Conservation (phyloP, 2,329 filamentous ascomycete species). For the Hypoxylon sp. region DNA sequence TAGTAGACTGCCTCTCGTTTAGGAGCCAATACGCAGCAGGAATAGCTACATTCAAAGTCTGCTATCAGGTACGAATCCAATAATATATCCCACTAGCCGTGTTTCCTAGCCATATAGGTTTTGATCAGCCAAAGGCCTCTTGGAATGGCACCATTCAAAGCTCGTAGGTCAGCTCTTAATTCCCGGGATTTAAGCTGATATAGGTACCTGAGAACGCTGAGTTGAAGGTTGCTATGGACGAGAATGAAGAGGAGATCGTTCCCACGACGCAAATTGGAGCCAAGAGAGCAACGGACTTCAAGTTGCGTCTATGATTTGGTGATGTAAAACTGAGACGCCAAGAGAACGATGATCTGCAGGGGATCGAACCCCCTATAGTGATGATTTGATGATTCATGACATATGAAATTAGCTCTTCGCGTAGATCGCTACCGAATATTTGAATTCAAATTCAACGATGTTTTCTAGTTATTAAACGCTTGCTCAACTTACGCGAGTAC, state of each 20-base stretch:
- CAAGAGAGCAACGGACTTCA: neutral
- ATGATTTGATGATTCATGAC: neutral
- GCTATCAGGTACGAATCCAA: neutral
- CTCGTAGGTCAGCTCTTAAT: neutral
- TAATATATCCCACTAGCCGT: neutral
- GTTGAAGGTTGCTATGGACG: neutral
- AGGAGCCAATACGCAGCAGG: neutral
- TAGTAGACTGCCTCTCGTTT: neutral
- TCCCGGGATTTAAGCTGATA: neutral
- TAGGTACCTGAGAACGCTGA: neutral
- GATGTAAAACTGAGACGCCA: neutral
- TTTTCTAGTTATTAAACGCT: neutral
- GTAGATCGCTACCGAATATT: neutral
- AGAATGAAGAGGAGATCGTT: neutral
- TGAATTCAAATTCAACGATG: neutral
- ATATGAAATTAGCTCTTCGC: neutral
- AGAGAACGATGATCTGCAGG: neutral
- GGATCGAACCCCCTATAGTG: neutral
- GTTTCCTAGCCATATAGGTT: neutral
- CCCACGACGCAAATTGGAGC: neutral
- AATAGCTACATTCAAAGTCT: neutral
- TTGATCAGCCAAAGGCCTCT: neutral
- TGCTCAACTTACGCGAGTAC: neutral
- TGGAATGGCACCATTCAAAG: neutral
- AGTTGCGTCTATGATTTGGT: slow-evolving; percentile 11